phyloP scores from a whole-genome alignment of 2,329 filamentous ascomycete species.

The Neodidymelliopsis sp. region DNA sequence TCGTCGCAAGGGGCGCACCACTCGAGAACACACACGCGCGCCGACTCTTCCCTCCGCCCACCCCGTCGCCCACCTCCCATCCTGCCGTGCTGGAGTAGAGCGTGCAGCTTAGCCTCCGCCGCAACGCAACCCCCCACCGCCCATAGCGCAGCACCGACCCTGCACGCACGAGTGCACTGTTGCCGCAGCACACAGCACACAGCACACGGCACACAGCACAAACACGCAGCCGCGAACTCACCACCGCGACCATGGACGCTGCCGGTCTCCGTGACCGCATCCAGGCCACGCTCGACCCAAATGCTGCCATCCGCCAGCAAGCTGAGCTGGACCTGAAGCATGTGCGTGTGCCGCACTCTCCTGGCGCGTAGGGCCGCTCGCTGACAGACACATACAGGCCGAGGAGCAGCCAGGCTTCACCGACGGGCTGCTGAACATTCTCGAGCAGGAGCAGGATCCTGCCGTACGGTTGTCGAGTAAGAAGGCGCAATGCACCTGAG shows the following conservation, averaged over 20 bases:
- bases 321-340: constrained; percentile 84
- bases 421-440: constrained; percentile 87
- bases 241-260: constrained; percentile 70
- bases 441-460: constrained; percentile 85
- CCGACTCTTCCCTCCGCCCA: constrained; percentile 16
- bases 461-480: constrained; percentile 88
- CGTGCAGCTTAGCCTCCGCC: constrained; percentile 23
- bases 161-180: constrained; percentile 12
- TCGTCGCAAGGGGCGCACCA: constrained; percentile 35
- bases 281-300: constrained; percentile 75
- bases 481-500: constrained; percentile 30
- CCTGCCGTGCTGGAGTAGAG: constrained; percentile 23
- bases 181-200: constrained; percentile 15
- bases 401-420: constrained; percentile 90
- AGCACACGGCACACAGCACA: constrained; percentile 16
- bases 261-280: constrained; percentile 78
- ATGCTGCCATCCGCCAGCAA: constrained; percentile 76
- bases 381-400: constrained; percentile 66
- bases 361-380: constrained; percentile 21
- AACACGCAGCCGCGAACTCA: constrained; percentile 16
- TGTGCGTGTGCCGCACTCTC: constrained; percentile 59
- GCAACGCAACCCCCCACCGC: constrained; percentile 23
- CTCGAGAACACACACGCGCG: constrained; percentile 24
- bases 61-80: constrained; percentile 21
- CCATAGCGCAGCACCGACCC: constrained; percentile 31